Conservation (phyloP, 148 eudicot genomes). For the Arbutus unedo region DNA sequence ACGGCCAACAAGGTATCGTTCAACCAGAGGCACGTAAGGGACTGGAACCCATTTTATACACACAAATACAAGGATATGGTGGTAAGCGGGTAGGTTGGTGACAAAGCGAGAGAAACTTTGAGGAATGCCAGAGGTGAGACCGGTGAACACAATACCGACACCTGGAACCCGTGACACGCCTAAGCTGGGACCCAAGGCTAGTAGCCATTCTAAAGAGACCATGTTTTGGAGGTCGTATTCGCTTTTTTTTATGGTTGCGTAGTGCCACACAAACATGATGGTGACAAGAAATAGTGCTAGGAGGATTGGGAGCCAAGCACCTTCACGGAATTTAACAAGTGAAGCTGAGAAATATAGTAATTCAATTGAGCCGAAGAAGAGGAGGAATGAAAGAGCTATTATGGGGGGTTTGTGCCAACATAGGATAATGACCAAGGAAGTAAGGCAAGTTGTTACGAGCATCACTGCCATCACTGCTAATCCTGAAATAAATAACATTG, state of each 20-base stretch:
- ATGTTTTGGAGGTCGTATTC: slow-evolving; percentile 93
- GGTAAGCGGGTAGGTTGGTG: slow-evolving; percentile 92
- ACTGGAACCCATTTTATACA: slow-evolving; percentile 90
- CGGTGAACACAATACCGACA: slow-evolving; percentile 79
- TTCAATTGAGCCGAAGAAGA: slow-evolving; percentile 87
- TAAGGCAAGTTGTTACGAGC: slow-evolving; percentile 93
- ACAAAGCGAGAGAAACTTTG: slow-evolving; percentile 90
- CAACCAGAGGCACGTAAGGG: slow-evolving; percentile 67
- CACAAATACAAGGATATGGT: slow-evolving; percentile 69
- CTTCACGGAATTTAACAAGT: slow-evolving; percentile 77
- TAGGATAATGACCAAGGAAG: slow-evolving; percentile 75
- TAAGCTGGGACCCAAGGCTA: slow-evolving; percentile 77
- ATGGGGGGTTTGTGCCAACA: slow-evolving; percentile 89
- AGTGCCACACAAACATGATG: slow-evolving; percentile 92
- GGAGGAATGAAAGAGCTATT: slow-evolving; percentile 64
- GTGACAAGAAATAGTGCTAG: slow-evolving; percentile 77
- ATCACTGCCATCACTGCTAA: slow-evolving; percentile 93
- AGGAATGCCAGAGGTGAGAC: slow-evolving; percentile 85
- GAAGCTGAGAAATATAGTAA: slow-evolving; percentile 91
- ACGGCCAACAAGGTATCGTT: slow-evolving; percentile 78
- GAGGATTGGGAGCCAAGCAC: slow-evolving; percentile 94
- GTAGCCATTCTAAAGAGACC: slow-evolving; percentile 87
- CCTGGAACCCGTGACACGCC: slow-evolving; percentile 91
- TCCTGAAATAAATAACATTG: slow-evolving; percentile 40
- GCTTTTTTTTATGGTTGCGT: slow-evolving; percentile 73